Conservation (phyloP, 495 filamentous ascomycete genomes). For the Hyphodiscus hymeniophilus region DNA sequence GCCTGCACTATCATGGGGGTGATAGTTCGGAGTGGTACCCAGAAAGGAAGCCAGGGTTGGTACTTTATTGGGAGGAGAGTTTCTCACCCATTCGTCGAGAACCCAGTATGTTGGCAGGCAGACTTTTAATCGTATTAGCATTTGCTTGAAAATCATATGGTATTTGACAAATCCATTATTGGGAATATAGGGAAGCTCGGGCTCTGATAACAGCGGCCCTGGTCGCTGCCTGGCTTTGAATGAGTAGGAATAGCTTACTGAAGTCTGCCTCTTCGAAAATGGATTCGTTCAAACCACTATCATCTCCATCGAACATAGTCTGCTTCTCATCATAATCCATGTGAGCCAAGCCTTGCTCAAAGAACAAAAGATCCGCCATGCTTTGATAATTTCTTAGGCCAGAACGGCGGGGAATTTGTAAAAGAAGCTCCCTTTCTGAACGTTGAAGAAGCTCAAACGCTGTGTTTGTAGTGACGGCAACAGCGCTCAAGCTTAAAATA, state of each 20-base stretch:
- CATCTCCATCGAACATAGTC: conserved; percentile 8
- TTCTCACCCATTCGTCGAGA: not conserved
- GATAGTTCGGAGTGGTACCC: conserved; percentile 15
- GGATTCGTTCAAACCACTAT: conserved; percentile 12
- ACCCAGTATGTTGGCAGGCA: conserved; percentile 10
- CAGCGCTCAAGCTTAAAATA: conserved; percentile 15
- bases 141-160: too few species aligned
- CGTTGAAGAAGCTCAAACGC: conserved; percentile 26
- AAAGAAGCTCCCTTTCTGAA: conserved; percentile 23
- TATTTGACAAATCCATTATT: too few species aligned
- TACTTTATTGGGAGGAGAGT: conserved; percentile 17
- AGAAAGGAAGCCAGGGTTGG: conserved; percentile 14
- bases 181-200: too few species aligned
- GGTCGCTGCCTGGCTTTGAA: too few species aligned
- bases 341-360: conserved; percentile 20
- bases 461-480: conserved; percentile 25
- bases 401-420: conserved; percentile 8
- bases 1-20: conserved; percentile 5
- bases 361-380: conserved; percentile 23
- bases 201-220: too few species aligned
- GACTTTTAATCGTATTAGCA: too few species aligned
- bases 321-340: conserved; percentile 18
- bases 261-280: conserved; percentile 24
- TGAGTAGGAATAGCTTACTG: too few species aligned
- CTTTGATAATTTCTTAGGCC: conserved; percentile 16